Evolutionary conservation across 305 asterid genomes (phyloP), one percentile per base, ranked within the genome.

Genomic region (Fraxinus floribunda): DNA sequence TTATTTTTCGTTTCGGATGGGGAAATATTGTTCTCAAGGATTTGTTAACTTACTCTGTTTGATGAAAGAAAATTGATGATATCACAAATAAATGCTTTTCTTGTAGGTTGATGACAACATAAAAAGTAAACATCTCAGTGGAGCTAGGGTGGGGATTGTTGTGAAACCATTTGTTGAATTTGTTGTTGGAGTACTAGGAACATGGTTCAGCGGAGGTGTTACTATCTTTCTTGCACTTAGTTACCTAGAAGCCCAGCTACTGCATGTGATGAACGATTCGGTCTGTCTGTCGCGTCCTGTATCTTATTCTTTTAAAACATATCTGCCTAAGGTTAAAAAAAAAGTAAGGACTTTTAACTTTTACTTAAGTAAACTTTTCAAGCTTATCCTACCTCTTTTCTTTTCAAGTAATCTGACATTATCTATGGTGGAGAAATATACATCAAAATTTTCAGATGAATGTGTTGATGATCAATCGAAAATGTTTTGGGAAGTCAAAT

Each of bases 181-280:
- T 84, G 97, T 95, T 76, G 97, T 97, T 75, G 97, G 92, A 81
- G 84, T 95, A 39, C 92, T 95, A 74, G 99, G 95, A 70, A 93
- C 97, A 57, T 95, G 98, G 99, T 90, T 92, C 76, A 87, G 95
- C 85, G 97, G 99, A 81, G 97, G 97, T 78, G 97, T 94, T 82
- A 97, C 98, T 0, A 98, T 95, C 24, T 98, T 98, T 79, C 97
- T 95, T 35, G 99, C 98, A 39, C 93, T 95, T 80, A 94, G 98
- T 93, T 95, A 95, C 83, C 99, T 98, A 6, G 99, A 95, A 89
- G 89, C 94, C 57, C 98, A 95, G 90, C 88, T 95, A 35, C 88
- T 95, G 80, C 99, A 95, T 79, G 99, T 95, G 86, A 91, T 94
- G 91, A 92, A 92, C 83, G 98, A 95, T 87, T 91, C 98, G 90